Evolutionary conservation across 345 rosid species (phyloP).

Genomic region (Geranium brycei): DNA sequence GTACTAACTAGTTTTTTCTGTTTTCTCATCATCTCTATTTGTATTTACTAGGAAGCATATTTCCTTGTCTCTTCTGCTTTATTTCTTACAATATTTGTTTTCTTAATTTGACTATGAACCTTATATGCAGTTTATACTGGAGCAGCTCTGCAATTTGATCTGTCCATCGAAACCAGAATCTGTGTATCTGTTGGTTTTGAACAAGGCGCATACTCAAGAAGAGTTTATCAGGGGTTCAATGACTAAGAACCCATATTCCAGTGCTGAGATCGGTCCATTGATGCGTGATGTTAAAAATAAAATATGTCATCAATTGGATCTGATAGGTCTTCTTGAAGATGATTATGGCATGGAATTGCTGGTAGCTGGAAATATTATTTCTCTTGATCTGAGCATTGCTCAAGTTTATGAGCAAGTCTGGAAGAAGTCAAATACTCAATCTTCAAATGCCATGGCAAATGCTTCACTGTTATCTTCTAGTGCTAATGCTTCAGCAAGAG

Average conservation of each 20-base stretch:
- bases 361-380: slow-evolving; percentile 94
- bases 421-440: slow-evolving; percentile 82
- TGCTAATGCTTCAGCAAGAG: slow-evolving; percentile 48
- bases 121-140: slow-evolving; percentile 75
- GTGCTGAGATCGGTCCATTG: slow-evolving; percentile 92
- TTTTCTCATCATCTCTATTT: no score
- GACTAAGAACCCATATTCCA: slow-evolving; percentile 97
- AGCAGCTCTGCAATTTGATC: slow-evolving; percentile 97
- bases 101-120: slow-evolving; percentile 15
- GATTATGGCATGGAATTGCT: slow-evolving; percentile 94
- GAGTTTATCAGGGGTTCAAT: slow-evolving; percentile 97
- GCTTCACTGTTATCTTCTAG: slow-evolving; percentile 51
- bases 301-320: slow-evolving; percentile 88
- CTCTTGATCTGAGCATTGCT: slow-evolving; percentile 90
- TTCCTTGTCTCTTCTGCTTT: background rate
- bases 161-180: slow-evolving; percentile 96
- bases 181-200: slow-evolving; percentile 71
- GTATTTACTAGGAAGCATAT: no score
- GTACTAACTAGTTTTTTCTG: no score
- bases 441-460: slow-evolving; percentile 45
- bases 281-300: slow-evolving; percentile 99
- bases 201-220: slow-evolving; percentile 94
- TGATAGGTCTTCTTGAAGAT: slow-evolving; percentile 81
- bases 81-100: background rate
- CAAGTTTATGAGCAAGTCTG: slow-evolving; percentile 98